Conservation (phyloP, 1,284 basidiomycete genomes). For the Leccinum fallax region DNA sequence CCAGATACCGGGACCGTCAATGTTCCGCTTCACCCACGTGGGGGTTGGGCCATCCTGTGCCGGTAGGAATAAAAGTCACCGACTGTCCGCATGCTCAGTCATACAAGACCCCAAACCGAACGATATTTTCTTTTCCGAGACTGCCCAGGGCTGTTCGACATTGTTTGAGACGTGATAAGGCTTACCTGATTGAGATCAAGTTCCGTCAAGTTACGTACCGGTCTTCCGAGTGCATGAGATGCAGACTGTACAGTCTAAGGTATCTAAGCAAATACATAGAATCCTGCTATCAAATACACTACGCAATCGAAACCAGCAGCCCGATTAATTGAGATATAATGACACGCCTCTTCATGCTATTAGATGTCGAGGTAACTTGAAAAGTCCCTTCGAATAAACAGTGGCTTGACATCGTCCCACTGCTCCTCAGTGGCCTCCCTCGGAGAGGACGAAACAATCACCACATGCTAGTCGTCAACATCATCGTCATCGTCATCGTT, state of each 20-base stretch:
- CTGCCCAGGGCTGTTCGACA: slow-evolving; percentile 23
- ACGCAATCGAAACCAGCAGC: slow-evolving; percentile 7
- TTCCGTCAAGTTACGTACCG: not conserved
- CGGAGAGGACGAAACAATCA: not conserved
- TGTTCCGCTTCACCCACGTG: slow-evolving; percentile 59
- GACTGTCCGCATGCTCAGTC: not conserved
- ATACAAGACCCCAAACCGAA: slow-evolving; percentile 23
- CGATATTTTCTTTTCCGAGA: slow-evolving; percentile 38
- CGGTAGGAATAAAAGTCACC: slow-evolving; percentile 5
- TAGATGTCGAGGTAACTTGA: slow-evolving; percentile 1
- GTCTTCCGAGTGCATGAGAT: not conserved
- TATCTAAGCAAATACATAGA: slow-evolving; percentile 22
- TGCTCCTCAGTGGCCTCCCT: not conserved
- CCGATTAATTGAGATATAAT: slow-evolving; percentile 36
- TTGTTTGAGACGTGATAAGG: slow-evolving; percentile 6
- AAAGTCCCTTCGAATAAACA: not conserved
- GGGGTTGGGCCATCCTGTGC: slow-evolving; percentile 44
- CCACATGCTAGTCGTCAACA: slow-evolving; percentile 28
- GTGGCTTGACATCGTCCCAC: not conserved
- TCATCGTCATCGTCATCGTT: slow-evolving; percentile 52
- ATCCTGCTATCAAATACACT: slow-evolving; percentile 12
- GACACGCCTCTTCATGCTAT: slow-evolving; percentile 9
- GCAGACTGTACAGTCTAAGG: slow-evolving; percentile 15
- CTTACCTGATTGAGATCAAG: not conserved
- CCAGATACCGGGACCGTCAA: slow-evolving; percentile 83